Evolutionary conservation across 2,329 filamentous ascomycete genomes (phyloP).

Genomic region (Cryoendolithus antarcticus): DNA sequence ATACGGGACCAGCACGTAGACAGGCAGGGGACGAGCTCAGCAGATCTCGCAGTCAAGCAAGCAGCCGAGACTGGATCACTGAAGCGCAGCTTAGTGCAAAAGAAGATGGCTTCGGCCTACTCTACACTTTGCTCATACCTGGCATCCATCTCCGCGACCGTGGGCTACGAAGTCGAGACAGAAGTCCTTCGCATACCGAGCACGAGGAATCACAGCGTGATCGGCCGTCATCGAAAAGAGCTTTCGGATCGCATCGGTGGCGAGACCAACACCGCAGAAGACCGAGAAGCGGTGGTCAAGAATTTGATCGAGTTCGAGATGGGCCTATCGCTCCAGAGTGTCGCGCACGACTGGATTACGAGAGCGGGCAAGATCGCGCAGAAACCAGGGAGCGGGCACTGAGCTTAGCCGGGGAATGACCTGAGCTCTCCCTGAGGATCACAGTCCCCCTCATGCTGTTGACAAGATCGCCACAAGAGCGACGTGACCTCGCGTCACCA

Average conservation of each 20-base stretch:
- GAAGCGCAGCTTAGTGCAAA: conserved; percentile 16
- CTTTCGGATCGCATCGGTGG: no score
- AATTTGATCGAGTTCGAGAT: conserved; percentile 40
- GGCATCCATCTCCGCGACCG: conserved; percentile 52
- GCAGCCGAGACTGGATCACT: conserved; percentile 24
- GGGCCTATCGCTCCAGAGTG: conserved; percentile 31
- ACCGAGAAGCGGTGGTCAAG: background rate
- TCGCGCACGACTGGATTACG: conserved; percentile 40
- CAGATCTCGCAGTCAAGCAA: conserved; percentile 8
- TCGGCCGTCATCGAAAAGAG: conserved; percentile 46
- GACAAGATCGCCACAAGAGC: no score
- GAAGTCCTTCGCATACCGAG: conserved; percentile 86
- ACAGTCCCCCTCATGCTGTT: no score
- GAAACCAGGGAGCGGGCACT: conserved; percentile 34
- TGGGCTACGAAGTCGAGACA: conserved; percentile 65
- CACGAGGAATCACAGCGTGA: conserved; percentile 71
- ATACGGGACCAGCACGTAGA: background rate
- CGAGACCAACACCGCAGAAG: no score
- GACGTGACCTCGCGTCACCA: no score
- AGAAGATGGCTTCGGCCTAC: conserved; percentile 55
- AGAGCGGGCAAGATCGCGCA: conserved; percentile 36
- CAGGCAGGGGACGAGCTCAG: background rate
- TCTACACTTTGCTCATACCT: conserved; percentile 74
- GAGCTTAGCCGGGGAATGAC: no score
- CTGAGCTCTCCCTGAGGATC: no score